Base-by-base conservation (phyloP, 2,329 filamentous ascomycete species). In the Hypoxylon sp. region DNA sequence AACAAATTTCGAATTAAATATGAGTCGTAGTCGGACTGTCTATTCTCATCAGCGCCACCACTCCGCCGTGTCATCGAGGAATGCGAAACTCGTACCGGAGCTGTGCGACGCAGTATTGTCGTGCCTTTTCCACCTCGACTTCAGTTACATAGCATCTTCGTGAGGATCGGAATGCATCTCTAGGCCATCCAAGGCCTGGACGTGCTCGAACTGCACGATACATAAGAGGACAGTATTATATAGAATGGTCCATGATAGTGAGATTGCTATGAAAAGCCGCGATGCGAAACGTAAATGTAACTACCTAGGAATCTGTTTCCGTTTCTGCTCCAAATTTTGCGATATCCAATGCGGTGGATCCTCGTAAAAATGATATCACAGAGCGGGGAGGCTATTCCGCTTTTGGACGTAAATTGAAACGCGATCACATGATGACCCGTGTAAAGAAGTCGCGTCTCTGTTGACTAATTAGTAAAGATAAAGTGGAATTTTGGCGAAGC, bases 1-100 rank as follows among this genome's bases (percentile, higher is more conserved):
- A 97, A 82, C 73, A 97, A 96, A 55, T 90, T 87, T 58, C 90
- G 87, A 52, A 97, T 84, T 25, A 94, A 82, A 69, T 91, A 90
- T 11, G 94, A 91, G 57, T 95, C 90, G 46, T 91, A 88, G 72
- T 99, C 94, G 72, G 91, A 91, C 70, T 87, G 88, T 70, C 91
- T 95, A 62, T 29, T 62, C 44, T 20, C 31, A 50, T 66, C 48
- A 69, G 63, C 17, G 13, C 5, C 8, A 6, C 51, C n/a, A n/a
- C n/a, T n/a, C n/a, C n/a, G n/a, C n/a, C n/a, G n/a, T n/a, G n/a
- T n/a, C n/a, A n/a, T n/a, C n/a, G n/a, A n/a, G n/a, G n/a, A n/a
- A n/a, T 34, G 40, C 31, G 29, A 17, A 7, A 53, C 48, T 42
- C 69, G 19, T 69, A 81, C 78, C 76, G 73, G 29, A 84, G 67